phyloP scores from a whole-genome alignment of 2,329 filamentous ascomycete genomes.

The Triangularia setosa region DNA sequence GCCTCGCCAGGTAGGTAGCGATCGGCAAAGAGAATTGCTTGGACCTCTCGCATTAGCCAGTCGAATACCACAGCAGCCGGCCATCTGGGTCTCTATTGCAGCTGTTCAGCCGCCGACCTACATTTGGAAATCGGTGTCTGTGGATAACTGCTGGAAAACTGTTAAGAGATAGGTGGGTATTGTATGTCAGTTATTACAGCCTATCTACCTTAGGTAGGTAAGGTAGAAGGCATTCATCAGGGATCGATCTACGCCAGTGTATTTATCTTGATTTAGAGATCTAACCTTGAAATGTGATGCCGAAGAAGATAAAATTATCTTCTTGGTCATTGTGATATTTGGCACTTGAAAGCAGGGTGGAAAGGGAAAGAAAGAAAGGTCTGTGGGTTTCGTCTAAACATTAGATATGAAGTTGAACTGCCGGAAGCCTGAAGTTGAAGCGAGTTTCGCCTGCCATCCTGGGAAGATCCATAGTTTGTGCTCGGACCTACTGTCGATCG shows the following conservation, averaged over 20 bases:
- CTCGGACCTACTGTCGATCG: slow-evolving; percentile 2
- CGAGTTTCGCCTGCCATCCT: slow-evolving; percentile 37
- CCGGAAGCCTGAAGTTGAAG: slow-evolving; percentile 37
- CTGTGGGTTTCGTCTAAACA: neutral
- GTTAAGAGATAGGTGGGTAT: too few relatives aligned
- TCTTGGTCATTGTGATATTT: neutral
- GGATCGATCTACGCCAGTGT: too few relatives aligned
- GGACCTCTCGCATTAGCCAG: neutral
- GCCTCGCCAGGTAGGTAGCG: neutral
- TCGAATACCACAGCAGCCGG: neutral
- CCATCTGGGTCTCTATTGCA: neutral
- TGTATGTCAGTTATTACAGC: too few relatives aligned
- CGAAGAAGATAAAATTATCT: neutral
- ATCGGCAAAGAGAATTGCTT: neutral
- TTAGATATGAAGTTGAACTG: slow-evolving; percentile 19
- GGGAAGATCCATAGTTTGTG: slow-evolving; percentile 18
- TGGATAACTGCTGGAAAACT: neutral
- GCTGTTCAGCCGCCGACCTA: neutral
- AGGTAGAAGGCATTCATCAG: too few relatives aligned
- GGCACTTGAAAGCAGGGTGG: neutral
- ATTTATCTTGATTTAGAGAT: neutral
- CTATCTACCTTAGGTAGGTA: too few relatives aligned
- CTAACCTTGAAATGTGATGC: neutral
- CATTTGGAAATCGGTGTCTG: neutral
- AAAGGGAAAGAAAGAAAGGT: neutral